Percentiles rank a stretch among this genome's conserved stretches.
phyloP scores from a whole-genome alignment of 2,329 filamentous ascomycete species.

The Colletotrichum cereale region DNA sequence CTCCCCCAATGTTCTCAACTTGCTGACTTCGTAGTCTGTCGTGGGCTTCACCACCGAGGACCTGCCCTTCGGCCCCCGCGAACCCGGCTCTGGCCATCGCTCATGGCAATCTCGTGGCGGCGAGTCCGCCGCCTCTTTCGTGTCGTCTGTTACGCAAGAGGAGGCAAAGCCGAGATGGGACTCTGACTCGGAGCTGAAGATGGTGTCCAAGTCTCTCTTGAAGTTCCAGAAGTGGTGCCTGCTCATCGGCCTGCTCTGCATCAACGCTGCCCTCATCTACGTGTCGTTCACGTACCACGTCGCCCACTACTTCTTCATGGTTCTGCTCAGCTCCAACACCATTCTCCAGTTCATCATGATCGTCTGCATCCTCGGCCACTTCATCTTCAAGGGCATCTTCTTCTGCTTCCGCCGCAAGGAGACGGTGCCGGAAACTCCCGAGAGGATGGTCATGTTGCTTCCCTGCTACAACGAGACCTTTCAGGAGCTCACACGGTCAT shows the following conservation, averaged over 20 bases:
- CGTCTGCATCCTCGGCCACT: slow-evolving; percentile 50
- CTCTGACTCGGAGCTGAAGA: slow-evolving; percentile 54
- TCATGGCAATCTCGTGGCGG: slow-evolving; percentile 51
- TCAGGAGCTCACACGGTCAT: slow-evolving; percentile 57
- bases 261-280: slow-evolving; percentile 54
- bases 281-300: slow-evolving; percentile 54
- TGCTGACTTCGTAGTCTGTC: slow-evolving; percentile 47
- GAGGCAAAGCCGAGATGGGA: slow-evolving; percentile 56
- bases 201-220: slow-evolving; percentile 53
- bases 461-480: slow-evolving; percentile 64
- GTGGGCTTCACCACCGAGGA: slow-evolving; percentile 47
- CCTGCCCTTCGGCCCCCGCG: slow-evolving; percentile 48
- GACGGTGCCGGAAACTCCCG: slow-evolving; percentile 49
- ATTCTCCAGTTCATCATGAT: slow-evolving; percentile 58
- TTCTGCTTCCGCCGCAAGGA: slow-evolving; percentile 49
- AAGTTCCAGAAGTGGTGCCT: slow-evolving; percentile 55
- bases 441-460: slow-evolving; percentile 59
- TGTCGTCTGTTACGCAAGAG: slow-evolving; percentile 53
- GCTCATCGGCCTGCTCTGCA: slow-evolving; percentile 49
- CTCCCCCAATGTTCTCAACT: background rate
- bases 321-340: slow-evolving; percentile 61
- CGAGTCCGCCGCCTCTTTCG: slow-evolving; percentile 52
- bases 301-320: slow-evolving; percentile 58
- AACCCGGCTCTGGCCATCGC: slow-evolving; percentile 48
- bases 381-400: slow-evolving; percentile 49